These are phyloP conservation scores for Candida silvatica DNA, from an alignment of 805 yeast species.

Conservation along the genomic window DNA sequence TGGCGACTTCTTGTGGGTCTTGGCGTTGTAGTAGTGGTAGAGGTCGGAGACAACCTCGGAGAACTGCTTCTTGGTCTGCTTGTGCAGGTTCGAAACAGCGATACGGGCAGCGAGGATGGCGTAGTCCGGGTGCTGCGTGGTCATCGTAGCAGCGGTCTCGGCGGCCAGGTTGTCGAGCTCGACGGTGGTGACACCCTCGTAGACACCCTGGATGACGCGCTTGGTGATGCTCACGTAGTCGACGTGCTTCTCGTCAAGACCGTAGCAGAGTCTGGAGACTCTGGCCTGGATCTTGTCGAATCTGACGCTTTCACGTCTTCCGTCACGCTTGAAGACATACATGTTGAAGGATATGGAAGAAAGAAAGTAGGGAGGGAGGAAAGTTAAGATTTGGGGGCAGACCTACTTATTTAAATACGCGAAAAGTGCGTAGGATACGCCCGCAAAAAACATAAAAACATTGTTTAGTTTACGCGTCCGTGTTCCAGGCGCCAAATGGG, in stretches of 20 bases:
- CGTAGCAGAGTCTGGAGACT: conserved; percentile 89
- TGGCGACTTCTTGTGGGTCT: conserved; percentile 56
- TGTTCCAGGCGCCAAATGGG: no score
- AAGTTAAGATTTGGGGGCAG: background rate
- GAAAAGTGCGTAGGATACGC: conserved; percentile 1
- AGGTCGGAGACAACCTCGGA: conserved; percentile 69
- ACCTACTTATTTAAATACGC: background rate
- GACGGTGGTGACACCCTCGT: conserved; percentile 92
- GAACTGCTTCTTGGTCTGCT: conserved; percentile 78
- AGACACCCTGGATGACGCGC: conserved; percentile 91
- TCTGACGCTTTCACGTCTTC: conserved; percentile 88
- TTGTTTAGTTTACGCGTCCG: conserved; percentile 4
- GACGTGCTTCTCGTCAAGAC: conserved; percentile 83
- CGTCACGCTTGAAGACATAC: conserved; percentile 90
- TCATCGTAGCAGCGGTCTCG: conserved; percentile 96
- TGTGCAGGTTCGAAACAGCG: conserved; percentile 89
- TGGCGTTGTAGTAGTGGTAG: conserved; percentile 74
- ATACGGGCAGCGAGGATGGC: conserved; percentile 93
- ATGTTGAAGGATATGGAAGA: conserved; percentile 25
- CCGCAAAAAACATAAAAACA: conserved; percentile 4
- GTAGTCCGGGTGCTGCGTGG: conserved; percentile 96
- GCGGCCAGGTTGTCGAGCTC: conserved; percentile 81
- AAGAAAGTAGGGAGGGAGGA: background rate
- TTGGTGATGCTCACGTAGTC: conserved; percentile 96
- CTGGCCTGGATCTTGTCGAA: conserved; percentile 96